Base-by-base conservation (phyloP, 2,329 filamentous ascomycete genomes). In the Thielaviopsis euricoi region DNA sequence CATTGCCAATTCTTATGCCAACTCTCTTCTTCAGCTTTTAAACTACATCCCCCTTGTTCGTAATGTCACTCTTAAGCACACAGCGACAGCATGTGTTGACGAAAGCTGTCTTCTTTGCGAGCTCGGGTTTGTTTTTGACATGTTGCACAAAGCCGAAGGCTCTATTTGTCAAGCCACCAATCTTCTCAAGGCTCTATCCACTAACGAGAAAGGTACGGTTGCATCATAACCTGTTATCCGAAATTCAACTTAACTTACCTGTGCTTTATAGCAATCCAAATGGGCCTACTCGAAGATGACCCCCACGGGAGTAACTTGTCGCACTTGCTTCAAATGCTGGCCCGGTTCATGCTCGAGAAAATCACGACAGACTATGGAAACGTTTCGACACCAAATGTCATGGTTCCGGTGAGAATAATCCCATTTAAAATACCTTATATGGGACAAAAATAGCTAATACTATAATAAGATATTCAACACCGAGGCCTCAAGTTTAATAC, bases 111-210 rank as follows among this genome's bases (percentile, higher is more conserved):
- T 98, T 49, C 73, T 98, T 1, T 98, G 93, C 70, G 93, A 98
- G 70, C 76, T 98, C 63, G 93, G 93, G 0, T 98, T 93, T 67
- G 74, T 98, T 10, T 94, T 95, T 64, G 94, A 98, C 67, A 98
- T 98, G 93, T 78, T 98, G 23, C 87, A 97, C 65, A 98, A 97
- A 68, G 93, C 93, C 1, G 86, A 86, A 62, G 91, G 90, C 0
- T 86, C 90, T 58, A 95, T 94, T 60, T 98, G 93, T 64, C 93
- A 98, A 67, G 93, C 93, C 15, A 95, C 91, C 0, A 98, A 98
- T 66, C 79, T 98, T 62, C 74, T 97, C 33, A 95, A 93, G 69
- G 87, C 89, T 0, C 83, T 98, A 59, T 90, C 87, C 67, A 85
- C 83, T 62, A 85, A 89, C 61, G 83, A 87, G 1, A 87, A 90